phyloP scores from a whole-genome alignment of 306 rosid genomes.

The Quercus mongolica region DNA sequence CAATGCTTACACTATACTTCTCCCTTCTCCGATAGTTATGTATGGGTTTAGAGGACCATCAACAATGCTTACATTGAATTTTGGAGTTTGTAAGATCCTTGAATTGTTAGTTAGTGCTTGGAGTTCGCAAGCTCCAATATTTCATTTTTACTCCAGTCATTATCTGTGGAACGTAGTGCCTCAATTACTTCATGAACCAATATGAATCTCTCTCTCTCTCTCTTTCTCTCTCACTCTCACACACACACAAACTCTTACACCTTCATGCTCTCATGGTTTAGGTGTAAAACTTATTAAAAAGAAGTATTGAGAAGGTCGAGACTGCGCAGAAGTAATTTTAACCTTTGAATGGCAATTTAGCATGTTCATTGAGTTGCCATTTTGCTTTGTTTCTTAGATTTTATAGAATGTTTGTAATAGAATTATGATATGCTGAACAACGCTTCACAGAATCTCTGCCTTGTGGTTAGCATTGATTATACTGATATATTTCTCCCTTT shows the following conservation, averaged over 20 bases:
- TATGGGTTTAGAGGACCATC: slow-evolving; percentile 15
- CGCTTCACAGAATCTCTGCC: not conserved
- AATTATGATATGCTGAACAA: not conserved
- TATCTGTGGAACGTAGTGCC: not conserved
- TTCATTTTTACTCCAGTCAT: not conserved
- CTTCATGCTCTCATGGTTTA: too few relatives aligned
- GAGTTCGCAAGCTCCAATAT: slow-evolving; percentile 34
- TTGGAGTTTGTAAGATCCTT: slow-evolving; percentile 23
- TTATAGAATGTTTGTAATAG: not conserved
- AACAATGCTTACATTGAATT: slow-evolving; percentile 27
- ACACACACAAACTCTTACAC: too few relatives aligned
- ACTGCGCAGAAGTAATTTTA: not conserved
- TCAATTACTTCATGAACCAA: not conserved
- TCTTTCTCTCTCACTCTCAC: not conserved
- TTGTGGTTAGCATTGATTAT: slow-evolving; percentile 17
- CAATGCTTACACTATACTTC: too few relatives aligned
- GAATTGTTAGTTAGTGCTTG: slow-evolving; percentile 16
- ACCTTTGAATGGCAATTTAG: not conserved
- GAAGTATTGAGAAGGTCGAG: not conserved
- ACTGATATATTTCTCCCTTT: not conserved
- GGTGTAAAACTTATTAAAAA: too few relatives aligned
- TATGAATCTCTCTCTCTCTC: not conserved
- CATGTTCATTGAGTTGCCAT: not conserved
- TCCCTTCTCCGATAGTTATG: slow-evolving; percentile 3
- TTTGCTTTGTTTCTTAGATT: not conserved